Conservation (phyloP, 345 rosid species). For the Syzygium jambos region DNA sequence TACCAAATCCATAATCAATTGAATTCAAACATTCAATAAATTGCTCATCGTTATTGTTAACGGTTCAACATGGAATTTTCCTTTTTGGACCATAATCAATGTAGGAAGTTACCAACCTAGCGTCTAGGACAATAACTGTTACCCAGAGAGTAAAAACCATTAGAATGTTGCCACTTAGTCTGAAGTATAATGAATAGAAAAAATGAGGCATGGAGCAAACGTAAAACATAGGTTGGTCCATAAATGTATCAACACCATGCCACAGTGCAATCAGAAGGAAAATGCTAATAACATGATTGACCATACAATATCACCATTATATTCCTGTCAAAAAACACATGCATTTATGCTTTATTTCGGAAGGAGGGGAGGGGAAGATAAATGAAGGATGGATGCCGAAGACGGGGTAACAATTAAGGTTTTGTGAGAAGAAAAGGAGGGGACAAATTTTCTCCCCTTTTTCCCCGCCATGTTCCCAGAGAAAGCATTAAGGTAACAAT, state of each 20-base stretch:
- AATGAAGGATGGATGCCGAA: background rate
- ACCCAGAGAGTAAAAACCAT: background rate
- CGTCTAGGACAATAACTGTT: background rate
- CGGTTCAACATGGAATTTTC: background rate
- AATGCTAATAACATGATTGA: background rate
- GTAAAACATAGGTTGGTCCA: background rate
- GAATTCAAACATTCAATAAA: background rate
- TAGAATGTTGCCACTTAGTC: background rate
- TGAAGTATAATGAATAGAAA: background rate
- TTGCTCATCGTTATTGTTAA: background rate
- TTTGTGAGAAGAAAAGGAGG: background rate
- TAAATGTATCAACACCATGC: background rate
- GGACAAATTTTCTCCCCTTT: background rate
- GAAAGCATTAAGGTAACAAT: background rate
- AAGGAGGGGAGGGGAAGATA: background rate
- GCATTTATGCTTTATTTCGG: background rate
- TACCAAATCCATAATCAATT: background rate
- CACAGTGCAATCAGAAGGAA: background rate
- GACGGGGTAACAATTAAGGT: background rate
- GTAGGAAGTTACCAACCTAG: background rate
- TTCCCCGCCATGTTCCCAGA: background rate
- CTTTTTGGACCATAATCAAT: background rate
- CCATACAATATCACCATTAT: background rate
- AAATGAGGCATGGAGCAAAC: background rate
- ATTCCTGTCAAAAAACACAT: background rate